These are phyloP conservation scores for Venturia nashicola DNA, from an alignment of 2,329 filamentous ascomycete species.

Conservation along the genomic window DNA sequence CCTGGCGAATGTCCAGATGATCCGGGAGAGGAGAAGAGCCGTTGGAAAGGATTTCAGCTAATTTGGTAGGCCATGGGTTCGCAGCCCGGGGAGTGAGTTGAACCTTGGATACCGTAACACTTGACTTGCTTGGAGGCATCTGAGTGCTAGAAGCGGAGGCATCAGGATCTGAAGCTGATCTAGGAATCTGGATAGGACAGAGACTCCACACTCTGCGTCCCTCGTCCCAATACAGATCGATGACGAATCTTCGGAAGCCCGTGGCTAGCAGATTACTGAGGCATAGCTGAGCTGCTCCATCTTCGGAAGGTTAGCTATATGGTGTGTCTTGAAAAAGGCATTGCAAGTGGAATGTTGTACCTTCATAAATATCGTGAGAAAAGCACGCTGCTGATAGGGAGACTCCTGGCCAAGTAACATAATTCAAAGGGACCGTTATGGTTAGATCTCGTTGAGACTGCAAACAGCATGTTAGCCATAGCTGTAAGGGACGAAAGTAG, in stretches of 20 bases:
- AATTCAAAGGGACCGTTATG: conserved; percentile 49
- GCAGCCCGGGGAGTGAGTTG: neutral
- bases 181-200: conserved; percentile 37
- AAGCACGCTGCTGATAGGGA: conserved; percentile 49
- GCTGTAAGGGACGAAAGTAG: neutral
- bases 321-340: neutral
- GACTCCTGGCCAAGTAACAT: conserved; percentile 44
- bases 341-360: neutral
- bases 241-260: conserved; percentile 44
- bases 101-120: conserved; percentile 2
- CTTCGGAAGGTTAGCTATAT: conserved; percentile 25
- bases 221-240: conserved; percentile 54
- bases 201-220: conserved; percentile 43
- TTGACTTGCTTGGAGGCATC: neutral
- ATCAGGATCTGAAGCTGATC: neutral
- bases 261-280: conserved; percentile 49
- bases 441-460: conserved; percentile 52
- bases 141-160: neutral
- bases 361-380: conserved; percentile 29
- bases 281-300: conserved; percentile 39
- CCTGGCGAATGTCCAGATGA: neutral
- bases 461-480: neutral
- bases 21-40: neutral
- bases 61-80: neutral
- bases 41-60: neutral